Conservation (phyloP, 2,329 filamentous ascomycete species). For the Cladosporium oxysporum region DNA sequence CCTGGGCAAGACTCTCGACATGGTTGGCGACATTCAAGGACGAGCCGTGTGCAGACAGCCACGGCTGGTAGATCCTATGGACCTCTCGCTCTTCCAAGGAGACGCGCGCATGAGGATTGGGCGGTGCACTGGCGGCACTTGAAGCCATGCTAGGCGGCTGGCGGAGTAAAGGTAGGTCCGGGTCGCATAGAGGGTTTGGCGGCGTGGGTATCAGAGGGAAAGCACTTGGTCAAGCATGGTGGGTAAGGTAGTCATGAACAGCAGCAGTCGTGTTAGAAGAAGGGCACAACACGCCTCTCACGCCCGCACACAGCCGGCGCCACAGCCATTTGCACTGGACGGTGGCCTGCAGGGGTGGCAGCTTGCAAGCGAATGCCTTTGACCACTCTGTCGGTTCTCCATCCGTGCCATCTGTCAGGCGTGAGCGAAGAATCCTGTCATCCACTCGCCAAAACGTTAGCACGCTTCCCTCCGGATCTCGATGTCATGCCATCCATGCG, state of each 20-base stretch:
- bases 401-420: neutral
- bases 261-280: neutral
- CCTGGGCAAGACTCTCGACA: slow-evolving; percentile 29
- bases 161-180: neutral
- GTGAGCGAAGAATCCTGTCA: slow-evolving; percentile 5
- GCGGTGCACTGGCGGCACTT: neutral
- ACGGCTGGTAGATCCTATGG: slow-evolving; percentile 28
- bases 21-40: slow-evolving; percentile 30
- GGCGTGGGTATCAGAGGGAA: neutral
- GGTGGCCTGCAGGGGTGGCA: neutral
- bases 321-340: neutral
- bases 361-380: slow-evolving; percentile 2
- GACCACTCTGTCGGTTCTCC: neutral
- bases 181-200: slow-evolving; percentile 8
- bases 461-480: neutral
- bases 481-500: neutral
- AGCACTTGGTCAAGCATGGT: neutral
- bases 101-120: neutral
- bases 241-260: neutral
- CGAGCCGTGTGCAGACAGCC: slow-evolving; percentile 31
- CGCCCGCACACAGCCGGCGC: neutral
- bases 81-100: slow-evolving; percentile 27
- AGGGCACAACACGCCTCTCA: neutral
- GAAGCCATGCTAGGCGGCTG: slow-evolving; percentile 17
- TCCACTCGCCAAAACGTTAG: slow-evolving; percentile 1